A percentile compares a stretch with the other conserved stretches of the same genome.
Evolutionary conservation across 352 stramenopile species (phyloP).

Genomic region (Phytophthora crassamura): DNA sequence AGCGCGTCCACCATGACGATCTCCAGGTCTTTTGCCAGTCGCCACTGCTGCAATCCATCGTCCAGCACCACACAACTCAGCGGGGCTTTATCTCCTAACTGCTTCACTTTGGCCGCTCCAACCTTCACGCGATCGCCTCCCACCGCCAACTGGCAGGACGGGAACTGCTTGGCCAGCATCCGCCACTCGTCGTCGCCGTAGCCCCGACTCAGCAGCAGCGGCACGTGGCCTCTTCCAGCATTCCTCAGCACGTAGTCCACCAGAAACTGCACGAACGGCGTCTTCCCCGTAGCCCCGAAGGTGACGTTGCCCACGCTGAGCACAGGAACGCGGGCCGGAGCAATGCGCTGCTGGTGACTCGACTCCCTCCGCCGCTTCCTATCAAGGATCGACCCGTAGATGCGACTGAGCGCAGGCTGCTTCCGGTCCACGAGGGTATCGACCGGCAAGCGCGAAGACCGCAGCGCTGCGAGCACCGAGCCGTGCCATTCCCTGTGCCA

Average conservation of each 20-base stretch:
- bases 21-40: slow-evolving; percentile 64
- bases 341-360: slow-evolving; percentile 31
- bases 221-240: slow-evolving; percentile 17
- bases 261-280: slow-evolving; percentile 62
- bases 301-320: slow-evolving; percentile 80
- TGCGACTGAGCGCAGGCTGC: slow-evolving; percentile 48
- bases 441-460: slow-evolving; percentile 18
- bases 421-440: not conserved
- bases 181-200: slow-evolving; percentile 80
- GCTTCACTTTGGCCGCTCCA: slow-evolving; percentile 45
- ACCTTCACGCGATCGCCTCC: slow-evolving; percentile 35
- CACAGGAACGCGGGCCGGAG: slow-evolving; percentile 42
- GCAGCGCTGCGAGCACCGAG: slow-evolving; percentile 39
- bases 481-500: slow-evolving; percentile 41
- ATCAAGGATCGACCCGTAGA: slow-evolving; percentile 46
- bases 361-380: slow-evolving; percentile 42
- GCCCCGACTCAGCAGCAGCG: slow-evolving; percentile 62
- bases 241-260: slow-evolving; percentile 26
- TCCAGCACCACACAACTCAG: slow-evolving; percentile 64
- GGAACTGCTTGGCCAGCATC: slow-evolving; percentile 56
- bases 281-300: slow-evolving; percentile 80
- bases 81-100: slow-evolving; percentile 17
- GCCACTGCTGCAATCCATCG: slow-evolving; percentile 78
- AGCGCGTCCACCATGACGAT: slow-evolving; percentile 78
- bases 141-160: slow-evolving; percentile 46